These are phyloP conservation scores for Coemansia sp. DNA, from an alignment of 192 early-diverging fungal species.

Conservation along the genomic window DNA sequence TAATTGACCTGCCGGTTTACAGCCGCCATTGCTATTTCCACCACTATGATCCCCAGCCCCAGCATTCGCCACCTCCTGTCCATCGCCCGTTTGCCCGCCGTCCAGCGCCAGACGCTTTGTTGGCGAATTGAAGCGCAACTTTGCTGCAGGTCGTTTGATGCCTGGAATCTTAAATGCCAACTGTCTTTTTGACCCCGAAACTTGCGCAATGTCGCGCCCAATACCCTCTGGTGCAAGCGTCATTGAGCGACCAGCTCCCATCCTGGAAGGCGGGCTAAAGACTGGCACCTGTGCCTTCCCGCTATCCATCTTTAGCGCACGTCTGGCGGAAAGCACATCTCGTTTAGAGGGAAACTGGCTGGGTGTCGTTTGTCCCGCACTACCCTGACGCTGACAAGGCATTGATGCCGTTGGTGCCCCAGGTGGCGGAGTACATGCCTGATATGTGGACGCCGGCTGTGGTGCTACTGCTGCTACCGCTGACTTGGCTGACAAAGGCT, in stretches of 20 bases:
- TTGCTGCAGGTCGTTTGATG: slow-evolving; percentile 20
- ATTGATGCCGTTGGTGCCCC: background rate
- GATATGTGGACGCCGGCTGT: background rate
- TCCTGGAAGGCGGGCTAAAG: slow-evolving; percentile 17
- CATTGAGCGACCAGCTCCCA: background rate
- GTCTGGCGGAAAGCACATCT: slow-evolving; percentile 43
- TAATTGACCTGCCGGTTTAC: slow-evolving; percentile 2
- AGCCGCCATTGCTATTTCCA: background rate
- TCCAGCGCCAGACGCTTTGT: slow-evolving; percentile 26
- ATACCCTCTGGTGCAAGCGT: background rate
- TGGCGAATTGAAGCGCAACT: slow-evolving; percentile 34
- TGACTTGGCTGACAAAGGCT: background rate
- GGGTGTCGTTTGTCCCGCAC: background rate
- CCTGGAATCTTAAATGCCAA: slow-evolving; percentile 33
- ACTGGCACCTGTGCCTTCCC: slow-evolving; percentile 4
- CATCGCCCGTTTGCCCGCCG: background rate
- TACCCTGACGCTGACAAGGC: background rate
- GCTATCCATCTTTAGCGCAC: slow-evolving; percentile 23
- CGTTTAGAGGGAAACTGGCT: slow-evolving; percentile 38
- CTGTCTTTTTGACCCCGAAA: background rate
- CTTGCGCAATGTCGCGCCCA: background rate
- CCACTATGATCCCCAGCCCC: background rate
- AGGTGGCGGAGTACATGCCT: background rate
- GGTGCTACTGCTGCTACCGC: background rate
- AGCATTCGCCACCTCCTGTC: background rate